phyloP scores from a whole-genome alignment of 225 moss, liverwort and hornwort species.

The Anthoceros angustus region DNA sequence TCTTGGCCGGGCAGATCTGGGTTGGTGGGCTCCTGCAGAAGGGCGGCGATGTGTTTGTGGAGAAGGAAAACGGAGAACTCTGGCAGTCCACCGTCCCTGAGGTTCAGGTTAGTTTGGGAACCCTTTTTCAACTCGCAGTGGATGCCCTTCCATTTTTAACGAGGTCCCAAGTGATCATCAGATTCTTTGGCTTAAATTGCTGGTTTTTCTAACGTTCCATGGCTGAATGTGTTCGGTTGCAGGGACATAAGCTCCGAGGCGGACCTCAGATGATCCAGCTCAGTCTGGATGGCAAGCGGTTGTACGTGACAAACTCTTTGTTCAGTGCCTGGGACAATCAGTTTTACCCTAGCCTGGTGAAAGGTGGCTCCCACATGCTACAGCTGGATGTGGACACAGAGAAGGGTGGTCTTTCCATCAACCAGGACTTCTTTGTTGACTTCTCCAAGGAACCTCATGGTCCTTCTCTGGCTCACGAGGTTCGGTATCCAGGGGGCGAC shows the following conservation, averaged over 20 bases:
- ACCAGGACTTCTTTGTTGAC: conserved; percentile 64
- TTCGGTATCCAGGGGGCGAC: conserved; percentile 94
- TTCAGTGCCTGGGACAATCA: conserved; percentile 95
- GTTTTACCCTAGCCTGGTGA: conserved; percentile 66
- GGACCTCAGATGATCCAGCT: conserved; percentile 99
- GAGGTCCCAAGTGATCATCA: neutral
- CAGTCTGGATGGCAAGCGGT: conserved; percentile 82
- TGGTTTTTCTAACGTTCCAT: neutral
- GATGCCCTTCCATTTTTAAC: too few species aligned
- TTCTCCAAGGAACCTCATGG: conserved; percentile 80
- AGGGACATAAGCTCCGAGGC: conserved; percentile 69
- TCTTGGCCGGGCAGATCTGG: conserved; percentile 91
- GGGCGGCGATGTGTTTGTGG: conserved; percentile 66
- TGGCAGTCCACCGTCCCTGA: conserved; percentile 72
- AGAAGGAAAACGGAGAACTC: conserved; percentile 49
- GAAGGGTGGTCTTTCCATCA: conserved; percentile 64
- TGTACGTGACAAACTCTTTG: conserved; percentile 77
- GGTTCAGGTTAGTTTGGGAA: conserved; percentile 30
- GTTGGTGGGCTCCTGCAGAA: conserved; percentile 64
- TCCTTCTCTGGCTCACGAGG: conserved; percentile 85
- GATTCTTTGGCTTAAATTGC: neutral
- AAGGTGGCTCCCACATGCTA: conserved; percentile 74
- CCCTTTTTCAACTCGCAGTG: too few species aligned
- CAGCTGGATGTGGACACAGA: conserved; percentile 80
- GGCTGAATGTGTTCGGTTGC: neutral